These are phyloP conservation scores for Diaporthe sp. DNA, from an alignment of 2,329 filamentous ascomycete genomes.

Conservation along the genomic window DNA sequence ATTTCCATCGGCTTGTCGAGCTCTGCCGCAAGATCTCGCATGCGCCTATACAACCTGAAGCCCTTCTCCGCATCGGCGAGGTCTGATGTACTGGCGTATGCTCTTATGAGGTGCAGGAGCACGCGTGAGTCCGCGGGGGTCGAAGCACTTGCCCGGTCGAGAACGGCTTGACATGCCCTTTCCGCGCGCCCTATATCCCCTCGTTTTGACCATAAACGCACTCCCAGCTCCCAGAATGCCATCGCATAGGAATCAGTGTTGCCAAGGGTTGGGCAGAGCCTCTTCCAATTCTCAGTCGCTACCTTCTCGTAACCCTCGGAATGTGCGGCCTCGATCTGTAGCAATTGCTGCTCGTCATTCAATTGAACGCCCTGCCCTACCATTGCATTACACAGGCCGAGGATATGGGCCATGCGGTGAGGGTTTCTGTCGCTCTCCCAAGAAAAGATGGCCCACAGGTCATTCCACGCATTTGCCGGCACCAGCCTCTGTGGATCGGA, in stretches of 20 bases:
- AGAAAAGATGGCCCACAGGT: slow-evolving; percentile 75
- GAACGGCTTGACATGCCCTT: slow-evolving; percentile 66
- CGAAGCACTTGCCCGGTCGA: slow-evolving; percentile 52
- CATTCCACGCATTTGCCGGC: slow-evolving; percentile 72
- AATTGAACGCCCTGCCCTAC: slow-evolving; percentile 68
- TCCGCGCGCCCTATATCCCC: slow-evolving; percentile 73
- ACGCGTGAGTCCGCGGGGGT: slow-evolving; percentile 66
- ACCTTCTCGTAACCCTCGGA: slow-evolving; percentile 70
- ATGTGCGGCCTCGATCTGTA: slow-evolving; percentile 78
- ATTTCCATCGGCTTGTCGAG: slow-evolving; percentile 67
- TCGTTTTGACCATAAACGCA: slow-evolving; percentile 71
- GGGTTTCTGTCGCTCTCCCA: slow-evolving; percentile 64
- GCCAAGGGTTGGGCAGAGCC: slow-evolving; percentile 65
- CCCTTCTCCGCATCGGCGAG: slow-evolving; percentile 64
- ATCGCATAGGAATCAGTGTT: slow-evolving; percentile 8
- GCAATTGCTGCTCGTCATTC: slow-evolving; percentile 69
- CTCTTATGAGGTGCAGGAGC: slow-evolving; percentile 77
- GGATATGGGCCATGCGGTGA: slow-evolving; percentile 72
- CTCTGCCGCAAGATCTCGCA: slow-evolving; percentile 63
- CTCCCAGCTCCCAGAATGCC: slow-evolving; percentile 74
- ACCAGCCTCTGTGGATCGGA: slow-evolving; percentile 65
- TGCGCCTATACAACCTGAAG: slow-evolving; percentile 75
- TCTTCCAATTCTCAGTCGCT: slow-evolving; percentile 75
- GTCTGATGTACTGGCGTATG: slow-evolving; percentile 68
- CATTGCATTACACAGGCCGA: slow-evolving; percentile 76